Evolutionary conservation across 805 yeast species (phyloP).

Genomic region (Lachancea thermotolerans): DNA sequence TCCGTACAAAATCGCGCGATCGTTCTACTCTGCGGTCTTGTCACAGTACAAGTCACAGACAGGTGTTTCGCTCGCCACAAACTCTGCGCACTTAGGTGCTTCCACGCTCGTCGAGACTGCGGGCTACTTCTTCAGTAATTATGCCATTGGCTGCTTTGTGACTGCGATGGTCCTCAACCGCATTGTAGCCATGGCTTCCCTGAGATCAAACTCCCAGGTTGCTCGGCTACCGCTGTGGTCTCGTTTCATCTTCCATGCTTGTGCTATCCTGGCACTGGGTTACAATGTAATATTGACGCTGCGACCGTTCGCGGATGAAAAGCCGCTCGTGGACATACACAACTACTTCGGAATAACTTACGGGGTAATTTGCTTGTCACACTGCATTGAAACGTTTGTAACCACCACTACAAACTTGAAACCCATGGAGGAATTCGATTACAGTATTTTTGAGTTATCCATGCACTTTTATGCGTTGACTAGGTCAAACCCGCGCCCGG

Average conservation of each 20-base stretch:
- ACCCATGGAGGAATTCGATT: slow-evolving; percentile 25
- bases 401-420: slow-evolving; percentile 40
- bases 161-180: slow-evolving; percentile 55
- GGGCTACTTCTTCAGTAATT: slow-evolving; percentile 43
- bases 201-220: slow-evolving; percentile 34
- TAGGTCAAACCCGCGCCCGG: slow-evolving; percentile 1
- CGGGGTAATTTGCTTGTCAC: slow-evolving; percentile 57
- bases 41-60: slow-evolving; percentile 15
- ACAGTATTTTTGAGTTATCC: slow-evolving; percentile 26
- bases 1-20: slow-evolving; percentile 17
- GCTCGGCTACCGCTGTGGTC: slow-evolving; percentile 23
- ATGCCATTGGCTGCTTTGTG: slow-evolving; percentile 47
- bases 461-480: slow-evolving; percentile 18
- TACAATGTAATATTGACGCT: slow-evolving; percentile 11
- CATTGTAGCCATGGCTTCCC: slow-evolving; percentile 50
- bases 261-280: slow-evolving; percentile 16
- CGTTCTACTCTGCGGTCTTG: slow-evolving; percentile 18
- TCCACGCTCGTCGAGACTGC: slow-evolving; percentile 15
- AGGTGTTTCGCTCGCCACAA: not conserved
- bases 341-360: slow-evolving; percentile 46
- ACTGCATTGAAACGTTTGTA: slow-evolving; percentile 44
- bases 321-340: not conserved
- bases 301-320: slow-evolving; percentile 4
- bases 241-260: slow-evolving; percentile 29
- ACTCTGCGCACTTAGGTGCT: not conserved